Evolutionary conservation across 768 basidiomycete species (phyloP), one percentile per base, ranked within the genome.

Genomic region (Mycena olivaceomarginata): DNA sequence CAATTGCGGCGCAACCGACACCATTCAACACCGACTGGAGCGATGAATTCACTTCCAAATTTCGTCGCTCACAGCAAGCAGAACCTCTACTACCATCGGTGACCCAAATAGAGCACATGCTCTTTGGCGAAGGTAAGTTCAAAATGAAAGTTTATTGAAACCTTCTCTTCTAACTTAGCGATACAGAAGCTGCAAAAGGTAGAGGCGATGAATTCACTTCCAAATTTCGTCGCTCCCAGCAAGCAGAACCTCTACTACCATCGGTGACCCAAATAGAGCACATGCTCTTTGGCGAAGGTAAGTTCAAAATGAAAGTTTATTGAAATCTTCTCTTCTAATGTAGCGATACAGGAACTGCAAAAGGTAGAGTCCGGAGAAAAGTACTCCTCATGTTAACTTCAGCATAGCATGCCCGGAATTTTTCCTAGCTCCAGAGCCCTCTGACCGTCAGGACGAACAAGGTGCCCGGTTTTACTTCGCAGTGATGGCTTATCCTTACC

Each of bases 131-230:
- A 46, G 74, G 68, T 74, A 6, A 40, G 73, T 74, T 25, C 31
- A 25, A 15, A 25, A 41, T n/a, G 22, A 1, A 59, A 12, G 43
- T 31, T 15, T 25, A 7, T 56, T 31, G 0, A 51, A 6, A 9
- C 56, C 20, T 6, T n/a, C n/a, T n/a, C n/a, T n/a, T 53, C 37
- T 67, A 18, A 53, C 10, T 12, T 64, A 45, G 43, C 4, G 48
- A 70, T 40, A 31, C 31, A 39, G 46, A 37, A 4, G 15, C n/a
- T n/a, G n/a, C n/a, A n/a, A n/a, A n/a, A n/a, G n/a, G n/a, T n/a
- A n/a, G n/a, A n/a, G n/a, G 67, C 13, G 76, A 72, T 3, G 31
- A 46, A 62, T 77, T 77, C 40, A 77, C 41, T 43, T 72, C 70
- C 20, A 77, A 3, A 73, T 68, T 73, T 65, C 71, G 70, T 22